These are phyloP conservation scores for Amanita phalloides DNA, from an alignment of 768 basidiomycete species.

Conservation along the genomic window DNA sequence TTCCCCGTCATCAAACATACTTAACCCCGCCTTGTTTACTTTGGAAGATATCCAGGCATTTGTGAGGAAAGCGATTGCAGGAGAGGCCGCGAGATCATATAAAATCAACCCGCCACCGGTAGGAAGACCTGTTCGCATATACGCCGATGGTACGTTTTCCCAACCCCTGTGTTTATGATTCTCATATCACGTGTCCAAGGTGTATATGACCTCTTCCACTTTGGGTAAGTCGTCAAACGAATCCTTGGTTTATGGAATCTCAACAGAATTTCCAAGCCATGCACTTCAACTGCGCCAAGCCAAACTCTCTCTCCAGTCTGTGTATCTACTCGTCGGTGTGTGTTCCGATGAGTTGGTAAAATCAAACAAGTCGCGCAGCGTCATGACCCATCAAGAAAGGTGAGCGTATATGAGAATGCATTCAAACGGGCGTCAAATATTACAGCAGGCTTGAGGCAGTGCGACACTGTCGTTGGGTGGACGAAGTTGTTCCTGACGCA, in stretches of 20 bases:
- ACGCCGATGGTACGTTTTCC: constrained; percentile 75
- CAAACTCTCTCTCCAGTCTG: constrained; percentile 84
- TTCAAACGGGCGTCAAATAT: not conserved
- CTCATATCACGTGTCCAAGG: constrained; percentile 28
- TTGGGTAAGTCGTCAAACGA: constrained; percentile 46
- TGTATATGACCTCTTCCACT: constrained; percentile 97
- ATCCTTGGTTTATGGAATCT: not conserved
- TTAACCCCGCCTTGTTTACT: constrained; percentile 59
- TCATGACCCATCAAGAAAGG: constrained; percentile 79
- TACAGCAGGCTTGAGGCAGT: constrained; percentile 64
- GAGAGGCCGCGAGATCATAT: constrained; percentile 56
- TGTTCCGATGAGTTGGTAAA: constrained; percentile 79
- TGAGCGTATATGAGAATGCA: not conserved
- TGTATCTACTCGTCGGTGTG: constrained; percentile 90
- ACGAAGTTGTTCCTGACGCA: constrained; percentile 82
- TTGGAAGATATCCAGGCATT: constrained; percentile 73
- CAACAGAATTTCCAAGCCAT: constrained; percentile 47
- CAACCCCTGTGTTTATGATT: constrained; percentile 15
- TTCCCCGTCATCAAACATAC: constrained; percentile 24
- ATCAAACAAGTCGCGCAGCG: constrained; percentile 67
- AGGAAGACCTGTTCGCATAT: constrained; percentile 77
- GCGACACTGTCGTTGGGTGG: constrained; percentile 97
- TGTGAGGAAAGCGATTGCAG: constrained; percentile 66
- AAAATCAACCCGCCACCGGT: constrained; percentile 79
- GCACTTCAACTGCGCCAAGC: constrained; percentile 94